Base-by-base conservation (phyloP, 2,329 filamentous ascomycete species). In the Neofusicoccum sp. region DNA sequence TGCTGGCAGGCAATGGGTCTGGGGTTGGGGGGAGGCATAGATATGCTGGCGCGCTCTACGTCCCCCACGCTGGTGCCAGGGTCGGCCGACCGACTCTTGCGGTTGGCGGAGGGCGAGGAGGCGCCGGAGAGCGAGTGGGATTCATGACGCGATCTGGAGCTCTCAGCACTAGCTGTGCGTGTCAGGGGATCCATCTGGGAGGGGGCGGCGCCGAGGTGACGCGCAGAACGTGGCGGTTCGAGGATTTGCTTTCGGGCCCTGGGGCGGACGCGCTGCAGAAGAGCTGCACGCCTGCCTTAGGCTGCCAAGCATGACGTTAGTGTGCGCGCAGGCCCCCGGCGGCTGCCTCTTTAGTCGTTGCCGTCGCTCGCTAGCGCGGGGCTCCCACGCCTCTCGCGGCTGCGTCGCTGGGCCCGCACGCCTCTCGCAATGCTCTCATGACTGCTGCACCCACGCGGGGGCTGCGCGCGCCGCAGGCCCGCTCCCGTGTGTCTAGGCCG, bases 31-130 rank as follows among this genome's bases (percentile, higher is more conserved):
- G 85, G 81, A 40, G 86, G 85, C 82, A 89, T 87, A 65, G 84
- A 88, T 63, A 88, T 79, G 71, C 80, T 87, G 61, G 86, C 80
- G 69, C 82, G 80, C 61, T 86, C 84, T 64, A 83, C 80, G 71
- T 84, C 80, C 64, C 79, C 78, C 60, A 82, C 80, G 63, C 82
- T 83, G 31, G 82, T 83, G 64, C 84, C 83, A 34, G 86, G 80
- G 68, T 89, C 85, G 61, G 81, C 82, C 71, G 84, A 80, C 60
- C 81, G 79, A 65, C 81, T 79, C 72, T 88, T 89, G 63, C 82
- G 82, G 65, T 73, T 74, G 16, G 58, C 58, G 6, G 71, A 60
- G 31, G 70, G 68, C 34, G 71, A 67, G 41, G 79, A 75, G 58
- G 80, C 78, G 63, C 82, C 79, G 62, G 80, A 77, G 63, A 84